Conservation (phyloP, 2,329 filamentous ascomycete genomes). For the Monosporascus sp. region DNA sequence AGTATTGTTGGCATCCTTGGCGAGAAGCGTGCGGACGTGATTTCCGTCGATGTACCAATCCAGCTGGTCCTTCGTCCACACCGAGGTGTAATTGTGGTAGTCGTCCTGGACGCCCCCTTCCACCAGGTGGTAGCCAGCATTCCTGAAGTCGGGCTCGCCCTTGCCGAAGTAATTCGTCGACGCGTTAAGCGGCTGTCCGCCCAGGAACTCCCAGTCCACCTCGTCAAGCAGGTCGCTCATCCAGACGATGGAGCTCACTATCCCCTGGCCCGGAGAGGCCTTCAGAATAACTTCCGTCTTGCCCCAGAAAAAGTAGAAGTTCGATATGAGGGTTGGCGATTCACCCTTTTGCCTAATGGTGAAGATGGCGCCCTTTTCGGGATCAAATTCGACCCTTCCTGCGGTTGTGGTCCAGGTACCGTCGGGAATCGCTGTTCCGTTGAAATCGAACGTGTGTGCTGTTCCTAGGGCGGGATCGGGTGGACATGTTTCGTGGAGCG, state of each 20-base stretch:
- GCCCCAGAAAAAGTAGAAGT: constrained; percentile 84
- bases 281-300: constrained; percentile 74
- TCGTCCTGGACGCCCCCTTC: constrained; percentile 51
- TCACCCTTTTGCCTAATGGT: constrained; percentile 65
- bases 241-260: constrained; percentile 78
- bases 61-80: constrained; percentile 64
- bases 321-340: constrained; percentile 71
- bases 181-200: constrained; percentile 56
- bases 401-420: constrained; percentile 65
- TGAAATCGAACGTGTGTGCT: constrained; percentile 59
- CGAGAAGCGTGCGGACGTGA: constrained; percentile 58
- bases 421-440: constrained; percentile 47
- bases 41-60: constrained; percentile 67
- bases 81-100: constrained; percentile 71
- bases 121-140: constrained; percentile 55
- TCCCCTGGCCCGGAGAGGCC: constrained; percentile 67
- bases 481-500: constrained; percentile 65
- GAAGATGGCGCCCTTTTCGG: constrained; percentile 63
- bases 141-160: constrained; percentile 58
- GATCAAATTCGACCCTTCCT: constrained; percentile 57
- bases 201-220: constrained; percentile 82
- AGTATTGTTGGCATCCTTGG: constrained; percentile 56
- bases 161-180: constrained; percentile 79
- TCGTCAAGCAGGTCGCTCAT: constrained; percentile 82
- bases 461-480: constrained; percentile 66